Evolutionary conservation across 306 rosid genomes (phyloP), one percentile per base, ranked within the genome.

Genomic region (Acacia confusa): DNA sequence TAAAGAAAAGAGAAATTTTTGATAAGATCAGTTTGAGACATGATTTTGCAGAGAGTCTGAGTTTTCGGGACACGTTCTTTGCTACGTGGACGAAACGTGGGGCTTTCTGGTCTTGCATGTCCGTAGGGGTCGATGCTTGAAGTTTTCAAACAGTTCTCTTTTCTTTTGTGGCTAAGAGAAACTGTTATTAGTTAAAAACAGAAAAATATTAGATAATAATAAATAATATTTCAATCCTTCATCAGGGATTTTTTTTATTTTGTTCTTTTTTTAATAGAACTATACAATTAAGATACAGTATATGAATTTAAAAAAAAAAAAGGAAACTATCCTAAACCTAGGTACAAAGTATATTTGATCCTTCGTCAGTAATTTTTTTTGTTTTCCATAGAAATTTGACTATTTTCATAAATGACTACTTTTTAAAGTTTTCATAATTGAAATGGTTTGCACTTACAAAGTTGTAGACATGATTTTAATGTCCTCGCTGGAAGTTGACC

Each of bases 51-150:
- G 47, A 63, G 68, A 2, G 11, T 24, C 48, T 55, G 20, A 11
- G 30, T 25, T 65, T 77, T 53, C 28, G 8, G 57, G n/a, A 44
- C 88, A 74, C 79, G 84, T 79, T 70, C 65, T 30, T 12, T 13
- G 75, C 57, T 43, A 43, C 75, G 75, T 70, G 75, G 8, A 6
- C 1, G 32, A 38, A 63, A 76, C 82, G 90, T 87, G 89, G 84
- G 79, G 12, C 55, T 82, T 22, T 40, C 80, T n/a, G n/a, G 48
- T 86, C 91, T 86, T 82, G 85, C 80, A 81, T 79, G 79, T 84
- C 73, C 64, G 20, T 22, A 57, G 91, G 84, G 72, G 38, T 65
- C 81, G 72, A 30, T 40, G 30, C 63, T 88, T 89, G 95, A 91
- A 91, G 52, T 1, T 75, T 88, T 87, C 94, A 88, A 87, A 72